Conservation (phyloP, 2,329 filamentous ascomycete genomes). For the Ascochyta koolunga region DNA sequence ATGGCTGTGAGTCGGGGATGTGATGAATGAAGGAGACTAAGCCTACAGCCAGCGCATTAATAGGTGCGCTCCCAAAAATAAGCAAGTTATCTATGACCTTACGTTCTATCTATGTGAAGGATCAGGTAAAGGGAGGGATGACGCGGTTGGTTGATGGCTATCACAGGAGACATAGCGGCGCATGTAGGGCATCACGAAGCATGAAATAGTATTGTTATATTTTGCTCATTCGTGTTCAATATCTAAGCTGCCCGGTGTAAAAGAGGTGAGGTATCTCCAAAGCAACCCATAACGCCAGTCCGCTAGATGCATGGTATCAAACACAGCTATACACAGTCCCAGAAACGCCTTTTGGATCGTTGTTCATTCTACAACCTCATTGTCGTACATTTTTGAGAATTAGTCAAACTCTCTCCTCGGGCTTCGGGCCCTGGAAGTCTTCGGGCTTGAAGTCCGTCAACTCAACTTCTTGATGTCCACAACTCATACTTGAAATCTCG, state of each 20-base stretch:
- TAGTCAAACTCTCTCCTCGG: constrained; percentile 2
- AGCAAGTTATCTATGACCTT: too few relatives aligned
- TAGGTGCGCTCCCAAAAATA: too few relatives aligned
- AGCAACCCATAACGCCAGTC: constrained; percentile 1
- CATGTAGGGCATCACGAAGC: too few relatives aligned
- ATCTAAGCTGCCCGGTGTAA: too few relatives aligned
- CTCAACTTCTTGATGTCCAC: constrained; percentile 12
- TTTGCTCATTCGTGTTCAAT: too few relatives aligned
- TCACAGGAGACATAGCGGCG: too few relatives aligned
- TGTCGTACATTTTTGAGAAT: neutral
- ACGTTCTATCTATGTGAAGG: too few relatives aligned
- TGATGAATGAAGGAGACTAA: too few relatives aligned
- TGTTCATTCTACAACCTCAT: neutral
- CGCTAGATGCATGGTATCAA: constrained; percentile 17
- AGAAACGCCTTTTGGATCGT: neutral
- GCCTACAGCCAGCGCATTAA: too few relatives aligned
- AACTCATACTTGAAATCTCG: constrained; percentile 30
- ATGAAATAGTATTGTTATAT: too few relatives aligned
- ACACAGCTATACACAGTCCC: neutral
- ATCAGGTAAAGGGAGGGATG: neutral
- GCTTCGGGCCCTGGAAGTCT: constrained; percentile 26
- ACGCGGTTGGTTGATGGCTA: too few relatives aligned
- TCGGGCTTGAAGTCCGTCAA: constrained; percentile 31
- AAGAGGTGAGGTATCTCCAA: neutral
- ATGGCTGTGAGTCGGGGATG: too few relatives aligned